Base-by-base conservation (phyloP, 1,284 basidiomycete species). In the Malassezia brasiliensis region DNA sequence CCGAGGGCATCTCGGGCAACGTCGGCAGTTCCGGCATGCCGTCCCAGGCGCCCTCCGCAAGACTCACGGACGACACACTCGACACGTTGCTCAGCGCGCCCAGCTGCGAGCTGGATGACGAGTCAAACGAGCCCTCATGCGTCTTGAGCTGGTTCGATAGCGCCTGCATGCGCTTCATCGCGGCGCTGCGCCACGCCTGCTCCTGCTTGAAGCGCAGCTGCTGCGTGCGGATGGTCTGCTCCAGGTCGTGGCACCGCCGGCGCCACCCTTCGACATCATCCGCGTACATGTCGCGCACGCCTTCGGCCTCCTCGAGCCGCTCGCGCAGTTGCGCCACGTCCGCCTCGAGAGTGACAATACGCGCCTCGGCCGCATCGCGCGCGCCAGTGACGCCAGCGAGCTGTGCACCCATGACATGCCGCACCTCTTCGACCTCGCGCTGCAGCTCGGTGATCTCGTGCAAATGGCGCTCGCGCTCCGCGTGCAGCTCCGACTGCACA, bases 191-290 rank as follows among this genome's bases (percentile, higher is more conserved):
- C 28, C 63, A 56, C 46, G 60, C 61, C 34, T 61, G 54, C 45
- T 60, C 55, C 31, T 69, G 65, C 47, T 69, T 65, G 42, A 63
- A 39, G 38, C 55, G 63, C 49, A 50, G 52, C 41, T 66, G 63
- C 53, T 72, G 68, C 17, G 53, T 38, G 4, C 56, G 59, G 41
- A 69, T 50, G 17, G 61, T 61, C 54, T 69, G 66, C 45, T 74
- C 71, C 19, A 71, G 52, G 45, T 65, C 64, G 31, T 61, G 60
- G 54, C 69, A 72, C 3, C 71, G 62, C 28, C 61, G 62, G 17
- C 71, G 63, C 69, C 71, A 72, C 14, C 67, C 71, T 30, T 68
- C 68, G 36, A 72, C 63, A 38, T 74, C 71, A 17, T 74, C 71
- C 35, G 53, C 49, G 15, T 67, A 56, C 55, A 68, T 67, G 52